These are phyloP conservation scores for Centaurea solstitialis DNA, from an alignment of 129 eudicot genomes.

Conservation along the genomic window DNA sequence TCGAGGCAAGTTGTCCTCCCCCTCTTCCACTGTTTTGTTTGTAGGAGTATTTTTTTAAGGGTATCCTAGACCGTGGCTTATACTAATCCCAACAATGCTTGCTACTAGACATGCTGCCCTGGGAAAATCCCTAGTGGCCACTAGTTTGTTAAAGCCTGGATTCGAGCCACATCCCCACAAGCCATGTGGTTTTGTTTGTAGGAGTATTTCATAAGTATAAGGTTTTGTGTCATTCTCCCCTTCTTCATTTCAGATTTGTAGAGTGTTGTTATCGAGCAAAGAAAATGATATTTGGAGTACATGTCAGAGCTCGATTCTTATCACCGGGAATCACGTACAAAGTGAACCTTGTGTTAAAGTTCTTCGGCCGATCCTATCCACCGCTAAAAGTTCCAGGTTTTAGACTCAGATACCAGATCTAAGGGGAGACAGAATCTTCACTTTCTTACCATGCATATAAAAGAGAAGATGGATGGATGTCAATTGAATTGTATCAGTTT, in stretches of 20 bases:
- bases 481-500: neutral
- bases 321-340: neutral
- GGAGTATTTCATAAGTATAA: neutral
- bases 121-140: too few relatives aligned
- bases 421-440: neutral
- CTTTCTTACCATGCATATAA: neutral
- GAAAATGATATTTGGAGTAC: neutral
- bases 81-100: too few relatives aligned
- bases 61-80: too few relatives aligned
- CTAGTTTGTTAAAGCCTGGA: too few relatives aligned
- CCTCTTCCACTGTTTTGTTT: neutral
- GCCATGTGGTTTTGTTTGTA: too few relatives aligned
- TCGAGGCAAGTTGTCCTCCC: neutral
- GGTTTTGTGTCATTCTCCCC: neutral
- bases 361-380: too few relatives aligned
- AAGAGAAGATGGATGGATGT: neutral
- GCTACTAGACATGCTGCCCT: too few relatives aligned
- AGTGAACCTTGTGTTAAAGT: neutral
- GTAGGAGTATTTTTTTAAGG: too few relatives aligned
- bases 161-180: too few relatives aligned
- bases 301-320: neutral
- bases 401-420: neutral
- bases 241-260: neutral
- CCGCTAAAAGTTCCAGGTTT: neutral
- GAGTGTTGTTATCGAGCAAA: too few relatives aligned